Evolutionary conservation across 2,329 filamentous ascomycete genomes (phyloP).

Genomic region (Pseudogymnoascus sp.): DNA sequence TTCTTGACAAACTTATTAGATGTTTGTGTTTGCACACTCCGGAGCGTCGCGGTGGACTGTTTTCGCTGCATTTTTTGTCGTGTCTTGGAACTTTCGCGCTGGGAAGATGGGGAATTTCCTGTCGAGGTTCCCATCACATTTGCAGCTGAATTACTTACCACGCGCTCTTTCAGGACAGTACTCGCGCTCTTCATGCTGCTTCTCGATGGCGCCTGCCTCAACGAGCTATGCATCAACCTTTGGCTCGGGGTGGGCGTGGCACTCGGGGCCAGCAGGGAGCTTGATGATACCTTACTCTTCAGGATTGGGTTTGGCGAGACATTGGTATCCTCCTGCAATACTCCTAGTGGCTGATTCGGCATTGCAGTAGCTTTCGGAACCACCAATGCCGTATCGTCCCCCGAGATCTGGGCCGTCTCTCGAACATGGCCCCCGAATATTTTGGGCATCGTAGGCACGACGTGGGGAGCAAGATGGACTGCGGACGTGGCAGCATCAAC

Average conservation of each 20-base stretch:
- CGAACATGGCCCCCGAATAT: slow-evolving; percentile 35
- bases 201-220: neutral
- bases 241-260: neutral
- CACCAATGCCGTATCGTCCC: slow-evolving; percentile 24
- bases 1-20: slow-evolving; percentile 23
- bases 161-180: neutral
- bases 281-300: slow-evolving; percentile 19
- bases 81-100: slow-evolving; percentile 11
- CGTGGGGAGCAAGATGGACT: slow-evolving; percentile 19
- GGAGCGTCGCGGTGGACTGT: slow-evolving; percentile 17
- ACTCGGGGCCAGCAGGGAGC: slow-evolving; percentile 15
- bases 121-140: neutral
- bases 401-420: slow-evolving; percentile 42
- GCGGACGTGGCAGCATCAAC: slow-evolving; percentile 6
- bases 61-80: slow-evolving; percentile 21
- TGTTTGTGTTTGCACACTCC: slow-evolving; percentile 16
- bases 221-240: neutral
- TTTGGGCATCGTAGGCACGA: slow-evolving; percentile 23
- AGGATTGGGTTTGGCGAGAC: slow-evolving; percentile 21
- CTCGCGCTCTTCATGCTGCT: neutral
- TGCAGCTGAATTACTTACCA: neutral
- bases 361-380: slow-evolving; percentile 9
- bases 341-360: slow-evolving; percentile 20
- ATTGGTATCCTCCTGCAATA: slow-evolving; percentile 16
- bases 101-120: slow-evolving; percentile 13